These are phyloP conservation scores for Leucocoprinus leucothites DNA, from an alignment of 768 basidiomycete genomes.

Conservation along the genomic window DNA sequence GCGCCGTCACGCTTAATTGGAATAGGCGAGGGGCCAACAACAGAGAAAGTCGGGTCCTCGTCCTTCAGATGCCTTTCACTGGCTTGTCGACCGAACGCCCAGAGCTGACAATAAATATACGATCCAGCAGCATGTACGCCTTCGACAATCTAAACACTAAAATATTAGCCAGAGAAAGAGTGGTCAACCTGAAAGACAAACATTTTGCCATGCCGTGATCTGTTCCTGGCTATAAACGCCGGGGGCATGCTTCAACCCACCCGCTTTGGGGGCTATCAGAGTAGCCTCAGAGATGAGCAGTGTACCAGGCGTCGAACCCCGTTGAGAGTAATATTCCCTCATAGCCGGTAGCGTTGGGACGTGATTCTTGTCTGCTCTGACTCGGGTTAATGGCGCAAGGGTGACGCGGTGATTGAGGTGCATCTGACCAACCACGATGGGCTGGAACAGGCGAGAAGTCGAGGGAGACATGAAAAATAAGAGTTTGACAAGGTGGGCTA, in stretches of 20 bases:
- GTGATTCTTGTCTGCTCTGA: conserved; percentile 35
- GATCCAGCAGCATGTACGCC: conserved; percentile 24
- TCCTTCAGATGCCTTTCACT: conserved; percentile 27
- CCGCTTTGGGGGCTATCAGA: conserved; percentile 45
- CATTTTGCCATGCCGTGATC: conserved; percentile 52
- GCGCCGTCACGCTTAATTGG: conserved; percentile 17
- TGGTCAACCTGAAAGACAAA: conserved; percentile 8
- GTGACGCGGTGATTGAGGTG: conserved; percentile 48
- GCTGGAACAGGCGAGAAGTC: conserved; percentile 38
- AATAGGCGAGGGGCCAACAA: conserved; percentile 31
- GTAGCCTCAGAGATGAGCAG: conserved; percentile 59
- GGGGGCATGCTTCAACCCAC: conserved; percentile 48
- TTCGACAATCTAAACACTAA: no score
- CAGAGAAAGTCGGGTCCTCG: conserved; percentile 26
- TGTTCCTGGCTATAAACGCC: conserved; percentile 66
- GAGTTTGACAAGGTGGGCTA: no score
- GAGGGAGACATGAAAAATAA: no score
- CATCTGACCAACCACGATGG: conserved; percentile 40
- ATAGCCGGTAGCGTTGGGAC: conserved; percentile 28
- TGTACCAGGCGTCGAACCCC: conserved; percentile 44
- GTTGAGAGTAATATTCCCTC: conserved; percentile 47
- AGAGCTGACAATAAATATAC: conserved; percentile 52
- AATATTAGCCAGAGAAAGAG: no score
- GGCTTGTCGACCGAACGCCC: conserved; percentile 51
- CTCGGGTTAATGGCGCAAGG: conserved; percentile 51